Base-by-base conservation (phyloP, 257 asterid species). In the Cruciata laevipes region DNA sequence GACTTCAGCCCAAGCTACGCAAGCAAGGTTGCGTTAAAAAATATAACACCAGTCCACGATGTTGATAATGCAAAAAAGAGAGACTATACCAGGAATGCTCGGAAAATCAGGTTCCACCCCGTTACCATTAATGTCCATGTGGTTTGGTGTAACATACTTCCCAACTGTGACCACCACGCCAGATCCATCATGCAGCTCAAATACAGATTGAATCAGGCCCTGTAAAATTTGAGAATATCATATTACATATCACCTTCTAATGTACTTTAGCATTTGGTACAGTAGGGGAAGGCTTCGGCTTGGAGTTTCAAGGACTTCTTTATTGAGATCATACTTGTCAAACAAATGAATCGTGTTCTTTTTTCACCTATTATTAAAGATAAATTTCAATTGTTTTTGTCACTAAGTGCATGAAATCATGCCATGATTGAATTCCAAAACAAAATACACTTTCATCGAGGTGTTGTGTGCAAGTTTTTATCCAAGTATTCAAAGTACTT, bases 151-250 rank as follows among this genome's bases (percentile, higher is more conserved):
- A 65, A 85, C 99, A 71, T 94, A 94, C 86, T 90, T 94, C 77
- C 97, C 97, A 62, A 94, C 77, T 18, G 99, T 94, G 77, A 94
- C 95, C 64, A 85, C 97, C 68, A 94, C 77, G 1, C 99, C 99
- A 20, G 99, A 94, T 38, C 99, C 99, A 73, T 94, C 97, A 13
- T 79, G 89, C 51, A 94, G 96, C 89, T 94, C 99, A 16, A 90
- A 94, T 7, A 94, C 97, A 7, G 97, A 90, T 81, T 94, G 99
- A 76, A 94, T 94, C 85, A 90, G 77, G 7, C 99, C 99, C 98
- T 92, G 88, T 55, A 67, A n/a, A 53, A 24, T 53, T 53, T 3
- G 17, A 24, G 14, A 24, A 14, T 65, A 13, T 42, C 38, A 9
- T 42, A 13, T 24, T 21, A 17, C 57, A n/a, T 21, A 38, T 16